Evolutionary conservation across 2,329 filamentous ascomycete species (phyloP).

Genomic region (Aspergillus eucalypticola): DNA sequence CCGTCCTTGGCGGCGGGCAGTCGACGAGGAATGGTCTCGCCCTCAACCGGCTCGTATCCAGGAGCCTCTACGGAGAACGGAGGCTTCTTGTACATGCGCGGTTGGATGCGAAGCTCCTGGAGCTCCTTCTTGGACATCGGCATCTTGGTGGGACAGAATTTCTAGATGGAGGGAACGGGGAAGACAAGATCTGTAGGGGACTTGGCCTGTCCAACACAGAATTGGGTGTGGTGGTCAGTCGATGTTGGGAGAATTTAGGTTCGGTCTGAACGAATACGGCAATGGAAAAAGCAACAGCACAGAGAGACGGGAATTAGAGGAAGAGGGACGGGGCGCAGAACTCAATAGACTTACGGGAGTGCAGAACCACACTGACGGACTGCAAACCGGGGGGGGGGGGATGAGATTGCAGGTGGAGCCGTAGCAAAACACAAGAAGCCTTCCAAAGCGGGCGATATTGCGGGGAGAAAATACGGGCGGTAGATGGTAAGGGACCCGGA

Average conservation of each 20-base stretch:
- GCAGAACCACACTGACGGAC: constrained; percentile 3
- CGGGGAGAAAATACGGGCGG: background rate
- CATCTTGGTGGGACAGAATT: background rate
- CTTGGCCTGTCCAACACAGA: background rate
- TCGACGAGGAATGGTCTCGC: constrained; percentile 82
- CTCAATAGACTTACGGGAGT: constrained; percentile 9
- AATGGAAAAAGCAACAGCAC: background rate
- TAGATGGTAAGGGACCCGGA: constrained; percentile 8
- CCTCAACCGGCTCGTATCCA: constrained; percentile 67
- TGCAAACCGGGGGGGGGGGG: background rate
- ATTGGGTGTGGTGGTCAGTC: background rate
- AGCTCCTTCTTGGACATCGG: constrained; percentile 32
- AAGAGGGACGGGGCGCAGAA: background rate
- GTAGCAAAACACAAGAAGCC: constrained; percentile 1
- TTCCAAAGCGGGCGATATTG: constrained; percentile 9
- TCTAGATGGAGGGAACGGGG: background rate
- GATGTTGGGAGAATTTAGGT: background rate
- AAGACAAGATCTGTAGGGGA: constrained; percentile 2
- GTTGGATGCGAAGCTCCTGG: constrained; percentile 36
- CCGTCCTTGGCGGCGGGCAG: constrained; percentile 70
- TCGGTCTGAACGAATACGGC: background rate
- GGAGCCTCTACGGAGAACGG: constrained; percentile 75
- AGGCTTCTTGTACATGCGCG: constrained; percentile 63
- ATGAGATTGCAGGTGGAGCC: constrained; percentile 7
- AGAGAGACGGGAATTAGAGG: constrained; percentile 1